Evolutionary conservation across 352 stramenopile genomes (phyloP), one percentile per base, ranked within the genome.

Genomic region (Pythium diclinum): DNA sequence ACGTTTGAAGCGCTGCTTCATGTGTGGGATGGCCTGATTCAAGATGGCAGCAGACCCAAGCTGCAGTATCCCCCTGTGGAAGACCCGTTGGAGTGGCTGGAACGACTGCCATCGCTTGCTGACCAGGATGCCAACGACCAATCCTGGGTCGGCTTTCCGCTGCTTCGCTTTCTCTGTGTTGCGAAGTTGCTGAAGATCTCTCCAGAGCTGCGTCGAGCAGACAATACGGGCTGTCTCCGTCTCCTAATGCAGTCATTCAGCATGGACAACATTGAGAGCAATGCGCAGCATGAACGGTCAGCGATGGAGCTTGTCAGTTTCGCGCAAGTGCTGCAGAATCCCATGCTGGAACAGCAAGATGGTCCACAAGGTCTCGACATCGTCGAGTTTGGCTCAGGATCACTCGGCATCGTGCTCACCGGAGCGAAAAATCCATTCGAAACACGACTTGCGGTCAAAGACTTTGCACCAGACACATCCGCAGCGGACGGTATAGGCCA

Each of bases 21-120:
- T 23, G 56, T 94, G 1, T 94, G 85, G 83, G 77, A 91, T 67
- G 82, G 76, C 4, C 82, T 94, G 63, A 85, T 94, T 52, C 30
- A 76, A 36, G 76, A 89, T 33, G 42, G 13, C 1, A 67, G 34
- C 23, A 71, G 79, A 0, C 62, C 59, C 1, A 13, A 49, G 10
- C 72, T 91, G 60, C 34, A 74, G 3, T 88, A 83, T 34, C 78
- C 78, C 3, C 53, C 49, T 0, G 72, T 77, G 6, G 64, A 74
- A 3, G 62, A 79, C 16, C 72, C 79, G 19, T 61, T 61, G 0
- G 68, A 86, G 14, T 79, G 77, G 46, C 52, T 84, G 5, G 53
- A 74, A 6, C 63, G 76, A n/a, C 55, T 84, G 7, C 79, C 81
- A 10, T 63, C 56, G 16, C 68, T 87, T 17, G 28, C 19, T 8